Conservation (phyloP, 2,329 filamentous ascomycete genomes). For the Pseudocercospora crystallina region DNA sequence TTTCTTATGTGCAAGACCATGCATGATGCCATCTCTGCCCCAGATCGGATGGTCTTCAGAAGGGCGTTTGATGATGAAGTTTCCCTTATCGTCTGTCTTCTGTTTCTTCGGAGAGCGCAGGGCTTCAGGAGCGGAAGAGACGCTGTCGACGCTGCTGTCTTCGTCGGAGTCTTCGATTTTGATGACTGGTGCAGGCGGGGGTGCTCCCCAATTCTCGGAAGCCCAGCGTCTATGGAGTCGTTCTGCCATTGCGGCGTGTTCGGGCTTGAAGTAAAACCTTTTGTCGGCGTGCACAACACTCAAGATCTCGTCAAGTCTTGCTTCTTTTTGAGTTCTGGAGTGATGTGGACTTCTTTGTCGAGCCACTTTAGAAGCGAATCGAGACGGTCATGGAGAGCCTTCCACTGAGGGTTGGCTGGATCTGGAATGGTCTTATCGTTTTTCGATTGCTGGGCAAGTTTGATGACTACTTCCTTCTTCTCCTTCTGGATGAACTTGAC, state of each 20-base stretch:
- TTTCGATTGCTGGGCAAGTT: slow-evolving; percentile 7
- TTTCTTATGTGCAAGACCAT: slow-evolving; percentile 20
- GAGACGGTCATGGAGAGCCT: slow-evolving; percentile 16
- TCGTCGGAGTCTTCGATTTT: not conserved
- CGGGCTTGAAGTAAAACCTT: slow-evolving; percentile 17
- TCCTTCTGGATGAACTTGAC: not conserved
- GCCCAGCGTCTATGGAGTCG: slow-evolving; percentile 22
- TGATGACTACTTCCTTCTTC: slow-evolving; percentile 1
- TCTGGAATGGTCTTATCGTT: slow-evolving; percentile 2
- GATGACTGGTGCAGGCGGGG: not conserved
- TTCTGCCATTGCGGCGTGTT: slow-evolving; percentile 14
- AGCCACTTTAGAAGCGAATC: slow-evolving; percentile 21
- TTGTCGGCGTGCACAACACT: slow-evolving; percentile 14
- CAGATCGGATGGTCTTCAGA: slow-evolving; percentile 25
- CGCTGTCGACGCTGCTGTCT: not conserved
- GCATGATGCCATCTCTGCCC: slow-evolving; percentile 29
- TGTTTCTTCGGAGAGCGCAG: not conserved
- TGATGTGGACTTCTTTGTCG: slow-evolving; percentile 21
- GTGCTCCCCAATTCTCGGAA: slow-evolving; percentile 22
- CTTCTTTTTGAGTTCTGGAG: slow-evolving; percentile 16
- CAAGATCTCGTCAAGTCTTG: slow-evolving; percentile 18
- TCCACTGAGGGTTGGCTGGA: not conserved
- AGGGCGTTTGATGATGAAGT: slow-evolving; percentile 10
- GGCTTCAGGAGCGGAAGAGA: not conserved
- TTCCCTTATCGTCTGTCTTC: slow-evolving; percentile 4